phyloP scores from a whole-genome alignment of 345 rosid species.

The Euclidium syriacum region DNA sequence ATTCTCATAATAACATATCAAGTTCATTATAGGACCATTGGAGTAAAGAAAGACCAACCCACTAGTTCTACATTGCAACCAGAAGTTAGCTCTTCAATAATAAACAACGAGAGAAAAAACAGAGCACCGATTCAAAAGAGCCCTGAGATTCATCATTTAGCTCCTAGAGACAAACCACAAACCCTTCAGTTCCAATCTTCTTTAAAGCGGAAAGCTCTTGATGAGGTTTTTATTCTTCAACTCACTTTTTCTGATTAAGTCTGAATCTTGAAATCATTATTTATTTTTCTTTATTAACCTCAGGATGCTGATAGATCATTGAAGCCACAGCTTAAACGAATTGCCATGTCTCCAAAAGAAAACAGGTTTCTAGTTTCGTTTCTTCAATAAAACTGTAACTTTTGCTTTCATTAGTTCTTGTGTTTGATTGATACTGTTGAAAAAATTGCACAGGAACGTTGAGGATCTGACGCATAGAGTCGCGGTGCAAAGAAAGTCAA shows the following conservation, averaged over 20 bases:
- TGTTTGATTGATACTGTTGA: not conserved
- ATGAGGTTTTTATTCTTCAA: conserved; percentile 36
- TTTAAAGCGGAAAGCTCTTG: conserved; percentile 62
- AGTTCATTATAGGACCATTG: conserved; percentile 36
- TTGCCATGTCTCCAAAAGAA: conserved; percentile 51
- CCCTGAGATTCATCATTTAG: conserved; percentile 26
- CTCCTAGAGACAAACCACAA: conserved; percentile 33
- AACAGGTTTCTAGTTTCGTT: conserved; percentile 43
- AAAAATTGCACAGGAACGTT: conserved; percentile 20
- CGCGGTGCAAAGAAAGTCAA: conserved; percentile 36
- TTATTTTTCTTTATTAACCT: not conserved
- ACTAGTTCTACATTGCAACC: conserved; percentile 25
- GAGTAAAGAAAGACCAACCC: conserved; percentile 34
- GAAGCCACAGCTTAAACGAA: conserved; percentile 51
- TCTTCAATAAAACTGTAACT: not conserved
- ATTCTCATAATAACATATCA: not conserved
- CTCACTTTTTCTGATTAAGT: not conserved
- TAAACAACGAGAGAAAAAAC: conserved; percentile 29
- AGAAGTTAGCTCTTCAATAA: conserved; percentile 28
- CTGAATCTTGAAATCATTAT: not conserved
- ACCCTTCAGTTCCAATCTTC: conserved; percentile 33
- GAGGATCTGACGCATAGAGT: conserved; percentile 5
- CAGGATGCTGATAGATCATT: conserved; percentile 47
- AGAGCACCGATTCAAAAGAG: conserved; percentile 25
- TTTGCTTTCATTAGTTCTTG: not conserved